A percentile compares a stretch with the other conserved stretches of the same genome.
Evolutionary conservation across 257 asterid genomes (phyloP).

Genomic region (Fraxinus anomala): DNA sequence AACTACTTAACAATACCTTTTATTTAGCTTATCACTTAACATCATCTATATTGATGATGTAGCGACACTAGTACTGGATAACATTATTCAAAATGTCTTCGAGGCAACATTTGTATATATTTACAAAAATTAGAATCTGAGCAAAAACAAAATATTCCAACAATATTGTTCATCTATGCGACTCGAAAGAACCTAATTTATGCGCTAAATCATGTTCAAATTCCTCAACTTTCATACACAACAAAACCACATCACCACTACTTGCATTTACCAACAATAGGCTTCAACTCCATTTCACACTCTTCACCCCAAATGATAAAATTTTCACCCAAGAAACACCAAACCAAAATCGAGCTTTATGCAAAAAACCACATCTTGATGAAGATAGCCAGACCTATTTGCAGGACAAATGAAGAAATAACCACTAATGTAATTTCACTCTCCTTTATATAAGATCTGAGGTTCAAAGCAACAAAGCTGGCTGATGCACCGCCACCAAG

Average conservation of each 20-base stretch:
- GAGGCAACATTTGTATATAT: background rate
- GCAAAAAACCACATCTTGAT: slow-evolving; percentile 90
- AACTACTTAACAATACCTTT: no score
- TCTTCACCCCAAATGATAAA: background rate
- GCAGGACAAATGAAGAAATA: slow-evolving; percentile 78
- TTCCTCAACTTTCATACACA: background rate
- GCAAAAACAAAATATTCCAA: background rate
- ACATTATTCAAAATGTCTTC: background rate
- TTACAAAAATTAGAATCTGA: background rate
- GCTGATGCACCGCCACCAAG: slow-evolving; percentile 75
- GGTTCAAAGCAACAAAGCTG: slow-evolving; percentile 75
- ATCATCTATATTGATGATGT: no score
- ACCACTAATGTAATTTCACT: slow-evolving; percentile 54
- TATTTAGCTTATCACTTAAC: no score
- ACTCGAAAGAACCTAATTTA: background rate
- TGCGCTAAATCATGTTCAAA: background rate
- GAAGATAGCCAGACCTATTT: slow-evolving; percentile 81
- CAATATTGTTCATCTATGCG: background rate
- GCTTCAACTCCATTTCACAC: slow-evolving; percentile 1
- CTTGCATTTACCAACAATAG: background rate
- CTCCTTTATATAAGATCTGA: slow-evolving; percentile 55
- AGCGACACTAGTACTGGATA: no score
- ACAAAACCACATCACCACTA: background rate
- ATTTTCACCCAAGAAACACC: background rate
- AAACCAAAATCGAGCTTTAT: slow-evolving; percentile 17